phyloP scores from a whole-genome alignment of 441 rosid species.

The Adansonia rubrostipa region DNA sequence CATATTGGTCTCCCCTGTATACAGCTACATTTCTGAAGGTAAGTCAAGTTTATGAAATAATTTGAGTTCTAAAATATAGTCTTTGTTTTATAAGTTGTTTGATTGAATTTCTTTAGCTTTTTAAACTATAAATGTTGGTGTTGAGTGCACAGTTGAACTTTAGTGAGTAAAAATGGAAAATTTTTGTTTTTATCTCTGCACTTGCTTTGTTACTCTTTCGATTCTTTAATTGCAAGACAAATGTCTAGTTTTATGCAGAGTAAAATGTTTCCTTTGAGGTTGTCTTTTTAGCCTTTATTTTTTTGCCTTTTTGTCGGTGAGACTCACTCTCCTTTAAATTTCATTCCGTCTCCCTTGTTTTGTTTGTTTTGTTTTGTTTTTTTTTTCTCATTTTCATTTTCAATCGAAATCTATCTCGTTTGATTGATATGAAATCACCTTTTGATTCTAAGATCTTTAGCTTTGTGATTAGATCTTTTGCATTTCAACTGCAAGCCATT shows the following conservation, averaged over 20 bases:
- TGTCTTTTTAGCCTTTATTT: neutral
- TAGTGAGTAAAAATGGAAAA: neutral
- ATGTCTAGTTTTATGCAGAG: neutral
- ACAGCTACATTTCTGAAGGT: slow-evolving; percentile 47
- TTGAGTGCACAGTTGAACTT: neutral
- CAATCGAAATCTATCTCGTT: neutral
- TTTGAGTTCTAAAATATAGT: neutral
- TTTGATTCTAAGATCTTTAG: slow-evolving; percentile 15
- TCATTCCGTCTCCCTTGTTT: too few species aligned
- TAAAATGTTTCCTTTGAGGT: slow-evolving; percentile 1
- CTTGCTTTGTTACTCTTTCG: neutral
- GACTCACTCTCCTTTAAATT: neutral
- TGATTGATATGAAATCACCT: neutral
- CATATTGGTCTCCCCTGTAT: slow-evolving; percentile 21
- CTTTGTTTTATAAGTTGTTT: neutral
- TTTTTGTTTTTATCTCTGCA: neutral
- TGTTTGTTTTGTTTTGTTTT: too few species aligned
- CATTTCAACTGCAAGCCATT: neutral
- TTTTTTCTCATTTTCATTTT: neutral
- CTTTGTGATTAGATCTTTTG: slow-evolving; percentile 9
- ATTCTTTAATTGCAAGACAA: slow-evolving; percentile 10
- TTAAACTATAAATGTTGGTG: neutral
- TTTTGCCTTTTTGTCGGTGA: slow-evolving; percentile 16
- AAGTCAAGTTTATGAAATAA: slow-evolving; percentile 25
- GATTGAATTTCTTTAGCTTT: slow-evolving; percentile 11